Base-by-base conservation (phyloP, 2,329 filamentous ascomycete genomes). In the Fusarium mundagurra region DNA sequence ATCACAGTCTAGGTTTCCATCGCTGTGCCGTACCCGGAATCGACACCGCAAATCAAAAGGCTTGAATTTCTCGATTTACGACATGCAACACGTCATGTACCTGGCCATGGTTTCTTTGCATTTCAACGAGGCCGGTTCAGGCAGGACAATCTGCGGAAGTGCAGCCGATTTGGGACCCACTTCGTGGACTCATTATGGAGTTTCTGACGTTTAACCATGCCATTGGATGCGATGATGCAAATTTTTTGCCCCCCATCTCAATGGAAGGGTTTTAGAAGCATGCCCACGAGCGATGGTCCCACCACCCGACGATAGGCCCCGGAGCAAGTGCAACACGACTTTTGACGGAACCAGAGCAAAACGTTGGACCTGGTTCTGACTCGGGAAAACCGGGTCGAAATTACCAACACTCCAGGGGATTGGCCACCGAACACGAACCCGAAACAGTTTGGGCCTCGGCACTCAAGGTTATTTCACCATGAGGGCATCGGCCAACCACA, bases 191-290 rank as follows among this genome's bases (percentile, higher is more conserved):
- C 63, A 62, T 66, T 74, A 67, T 63, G 71, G 71, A 69, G 71
- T 51, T 45, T 60, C 59, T 62, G 67, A 64, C 53, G 45, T 64
- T 58, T 63, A 70, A 33, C 72, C 76, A 74, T 71, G 70, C 70
- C 67, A 72, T 72, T 78, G 71, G 77, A 74, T 77, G 72, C 70
- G 58, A 74, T 73, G 75, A 73, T 75, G 75, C 74, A 78, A 78
- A 78, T 64, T 77, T 78, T 78, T 73, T 57, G 51, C 72, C 72
- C 70, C 71, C 69, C 65, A 67, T 68, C 60, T 63, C 58, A 59
- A 73, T 78, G 65, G 77, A 78, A 78, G 77, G 65, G 57, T 77
- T 76, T 76, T 78, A 57, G 77, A 78, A 78, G 73, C 55, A 60
- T 48, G 45, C 27, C 67, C 57, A 64, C 69, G 58, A 64, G 59